Conservation (phyloP, 164 flowering plant genomes). For the Berberis thunbergii region DNA sequence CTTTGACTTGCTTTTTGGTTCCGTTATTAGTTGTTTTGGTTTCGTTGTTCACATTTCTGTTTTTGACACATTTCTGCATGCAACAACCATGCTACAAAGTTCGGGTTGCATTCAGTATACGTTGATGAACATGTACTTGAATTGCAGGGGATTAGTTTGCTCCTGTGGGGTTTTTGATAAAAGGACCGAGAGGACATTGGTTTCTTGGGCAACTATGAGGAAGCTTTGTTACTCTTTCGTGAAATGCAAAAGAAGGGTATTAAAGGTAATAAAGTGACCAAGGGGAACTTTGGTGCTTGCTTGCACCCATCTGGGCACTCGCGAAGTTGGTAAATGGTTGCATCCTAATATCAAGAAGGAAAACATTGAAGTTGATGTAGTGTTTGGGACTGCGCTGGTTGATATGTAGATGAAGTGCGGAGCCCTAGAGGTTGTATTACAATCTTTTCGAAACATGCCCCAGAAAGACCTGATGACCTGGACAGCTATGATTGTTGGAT, state of each 20-base stretch:
- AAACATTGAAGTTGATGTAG: slow-evolving; percentile 21
- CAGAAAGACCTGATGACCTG: slow-evolving; percentile 26
- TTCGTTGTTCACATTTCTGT: no score
- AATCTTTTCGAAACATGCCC: slow-evolving; percentile 16
- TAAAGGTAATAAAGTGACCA: slow-evolving; percentile 23
- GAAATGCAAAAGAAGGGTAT: slow-evolving; percentile 23
- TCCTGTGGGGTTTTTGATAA: slow-evolving; percentile 32
- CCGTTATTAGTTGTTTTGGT: no score
- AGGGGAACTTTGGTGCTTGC: slow-evolving; percentile 26
- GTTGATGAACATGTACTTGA: slow-evolving; percentile 25
- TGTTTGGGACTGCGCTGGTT: slow-evolving; percentile 24
- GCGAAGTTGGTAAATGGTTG: slow-evolving; percentile 31
- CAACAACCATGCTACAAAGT: slow-evolving; percentile 11
- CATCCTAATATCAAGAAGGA: slow-evolving; percentile 22
- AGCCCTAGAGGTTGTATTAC: slow-evolving; percentile 15
- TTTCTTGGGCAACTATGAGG: slow-evolving; percentile 30
- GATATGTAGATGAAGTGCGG: slow-evolving; percentile 39
- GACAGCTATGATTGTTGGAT: slow-evolving; percentile 27
- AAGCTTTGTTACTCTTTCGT: slow-evolving; percentile 26
- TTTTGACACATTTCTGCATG: no score
- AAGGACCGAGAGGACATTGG: slow-evolving; percentile 26
- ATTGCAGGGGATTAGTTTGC: slow-evolving; percentile 21
- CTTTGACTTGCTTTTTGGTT: no score
- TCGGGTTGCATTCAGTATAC: slow-evolving; percentile 31
- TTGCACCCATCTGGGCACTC: slow-evolving; percentile 27